phyloP scores from a whole-genome alignment of 1,284 basidiomycete species.

The Xerocomus amazonicus region DNA sequence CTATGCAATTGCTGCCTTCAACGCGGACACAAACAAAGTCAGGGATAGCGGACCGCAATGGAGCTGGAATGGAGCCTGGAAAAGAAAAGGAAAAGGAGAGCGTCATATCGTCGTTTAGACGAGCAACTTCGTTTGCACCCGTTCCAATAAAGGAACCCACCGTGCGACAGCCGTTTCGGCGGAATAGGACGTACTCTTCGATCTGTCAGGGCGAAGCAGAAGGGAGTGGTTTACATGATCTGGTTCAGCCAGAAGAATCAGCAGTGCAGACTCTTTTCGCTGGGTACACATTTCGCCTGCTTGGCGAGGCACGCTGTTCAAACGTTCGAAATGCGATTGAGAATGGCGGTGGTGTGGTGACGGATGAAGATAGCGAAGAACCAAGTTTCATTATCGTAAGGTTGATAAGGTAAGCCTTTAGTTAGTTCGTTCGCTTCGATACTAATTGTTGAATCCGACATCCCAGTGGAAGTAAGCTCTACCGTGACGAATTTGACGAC shows the following conservation, averaged over 20 bases:
- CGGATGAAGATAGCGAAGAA: conserved; percentile 41
- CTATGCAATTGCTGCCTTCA: conserved; percentile 10
- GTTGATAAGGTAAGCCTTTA: conserved; percentile 53
- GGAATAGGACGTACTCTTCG: conserved; percentile 31
- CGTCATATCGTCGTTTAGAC: conserved; percentile 52
- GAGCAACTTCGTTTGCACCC: conserved; percentile 56
- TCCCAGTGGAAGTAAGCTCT: conserved; percentile 62
- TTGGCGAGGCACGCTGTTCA: conserved; percentile 60
- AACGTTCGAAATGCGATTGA: conserved; percentile 58
- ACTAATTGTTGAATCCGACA: not conserved
- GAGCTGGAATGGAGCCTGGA: conserved; percentile 1
- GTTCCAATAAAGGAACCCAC: conserved; percentile 24
- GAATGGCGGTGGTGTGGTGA: conserved; percentile 49
- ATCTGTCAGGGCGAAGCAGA: conserved; percentile 20
- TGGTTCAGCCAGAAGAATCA: conserved; percentile 1
- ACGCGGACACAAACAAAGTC: conserved; percentile 10
- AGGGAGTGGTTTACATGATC: conserved; percentile 13
- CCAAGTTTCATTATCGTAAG: conserved; percentile 67
- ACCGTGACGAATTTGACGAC: conserved; percentile 47
- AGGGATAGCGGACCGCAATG: not conserved
- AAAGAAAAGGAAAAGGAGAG: conserved; percentile 34
- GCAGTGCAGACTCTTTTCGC: conserved; percentile 40
- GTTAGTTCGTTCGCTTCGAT: not conserved
- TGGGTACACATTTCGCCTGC: conserved; percentile 50
- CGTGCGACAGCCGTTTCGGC: conserved; percentile 48